phyloP scores from a whole-genome alignment of 345 rosid species.

The Eutrema japonicum region DNA sequence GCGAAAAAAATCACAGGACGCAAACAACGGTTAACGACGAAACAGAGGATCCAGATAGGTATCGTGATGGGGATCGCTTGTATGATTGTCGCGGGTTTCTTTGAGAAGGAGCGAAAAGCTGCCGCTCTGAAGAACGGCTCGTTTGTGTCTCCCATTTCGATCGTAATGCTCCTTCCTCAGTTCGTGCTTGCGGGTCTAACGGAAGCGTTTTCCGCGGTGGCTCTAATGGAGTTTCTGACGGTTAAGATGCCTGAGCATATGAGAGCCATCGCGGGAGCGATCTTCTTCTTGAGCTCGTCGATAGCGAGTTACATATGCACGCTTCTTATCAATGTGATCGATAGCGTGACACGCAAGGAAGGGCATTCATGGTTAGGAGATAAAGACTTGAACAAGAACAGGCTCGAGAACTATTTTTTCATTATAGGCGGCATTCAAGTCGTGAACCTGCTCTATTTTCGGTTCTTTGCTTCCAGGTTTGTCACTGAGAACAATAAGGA shows the following conservation, averaged over 20 bases:
- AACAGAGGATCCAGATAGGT: conserved; percentile 59
- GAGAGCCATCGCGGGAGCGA: conserved; percentile 78
- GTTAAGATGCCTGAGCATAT: conserved; percentile 69
- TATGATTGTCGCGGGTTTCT: conserved; percentile 58
- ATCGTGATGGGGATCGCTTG: conserved; percentile 58
- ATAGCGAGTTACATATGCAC: conserved; percentile 58
- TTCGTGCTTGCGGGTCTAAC: conserved; percentile 61
- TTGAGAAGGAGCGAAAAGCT: conserved; percentile 54
- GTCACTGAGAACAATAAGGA: conserved; percentile 30
- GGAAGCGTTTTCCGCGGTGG: conserved; percentile 75
- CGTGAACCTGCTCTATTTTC: conserved; percentile 60
- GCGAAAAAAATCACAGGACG: conserved; percentile 42
- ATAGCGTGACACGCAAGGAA: conserved; percentile 28
- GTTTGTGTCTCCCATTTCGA: conserved; percentile 52
- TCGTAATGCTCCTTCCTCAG: conserved; percentile 61
- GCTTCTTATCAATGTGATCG: conserved; percentile 51
- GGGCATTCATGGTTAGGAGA: conserved; percentile 61
- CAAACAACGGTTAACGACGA: conserved; percentile 50
- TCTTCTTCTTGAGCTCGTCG: conserved; percentile 69
- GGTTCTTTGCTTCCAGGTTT: conserved; percentile 50
- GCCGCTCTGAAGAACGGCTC: conserved; percentile 50
- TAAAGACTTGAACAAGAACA: conserved; percentile 59
- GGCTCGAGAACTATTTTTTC: conserved; percentile 58
- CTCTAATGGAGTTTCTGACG: conserved; percentile 70
- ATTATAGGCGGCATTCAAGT: conserved; percentile 51